phyloP scores from a whole-genome alignment of 2,329 filamentous ascomycete genomes.

The Pestalotiopsis sp. region DNA sequence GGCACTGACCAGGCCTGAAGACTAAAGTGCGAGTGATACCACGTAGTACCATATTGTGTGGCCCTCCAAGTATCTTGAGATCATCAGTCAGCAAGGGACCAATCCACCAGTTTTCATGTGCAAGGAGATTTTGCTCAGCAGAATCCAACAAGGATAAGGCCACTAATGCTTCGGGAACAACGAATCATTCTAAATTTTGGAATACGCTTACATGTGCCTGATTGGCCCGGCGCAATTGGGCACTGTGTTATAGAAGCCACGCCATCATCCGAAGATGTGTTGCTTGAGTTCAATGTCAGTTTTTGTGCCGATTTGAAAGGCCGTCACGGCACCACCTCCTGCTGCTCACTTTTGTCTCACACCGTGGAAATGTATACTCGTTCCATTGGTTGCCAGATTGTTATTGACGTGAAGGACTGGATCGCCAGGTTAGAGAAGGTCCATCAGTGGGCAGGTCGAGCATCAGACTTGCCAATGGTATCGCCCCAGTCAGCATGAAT shows the following conservation, averaged over 20 bases:
- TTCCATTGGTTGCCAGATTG: constrained; percentile 54
- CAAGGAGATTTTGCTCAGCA: not conserved
- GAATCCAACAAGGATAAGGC: not conserved
- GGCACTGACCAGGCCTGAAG: constrained; percentile 37
- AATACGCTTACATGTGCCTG: constrained; percentile 54
- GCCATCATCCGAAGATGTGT: constrained; percentile 59
- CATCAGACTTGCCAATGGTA: constrained; percentile 33
- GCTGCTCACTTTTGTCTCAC: constrained; percentile 49
- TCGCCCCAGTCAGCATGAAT: constrained; percentile 53
- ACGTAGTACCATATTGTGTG: constrained; percentile 52
- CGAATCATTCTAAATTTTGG: not conserved
- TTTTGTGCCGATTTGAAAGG: not conserved
- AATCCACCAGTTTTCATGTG: not conserved
- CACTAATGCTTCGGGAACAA: not conserved
- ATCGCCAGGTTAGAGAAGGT: constrained; percentile 22
- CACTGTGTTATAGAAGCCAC: constrained; percentile 53
- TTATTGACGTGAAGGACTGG: constrained; percentile 56
- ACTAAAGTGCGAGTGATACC: constrained; percentile 65
- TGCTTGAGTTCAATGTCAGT: constrained; percentile 16
- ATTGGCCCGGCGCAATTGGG: constrained; percentile 51
- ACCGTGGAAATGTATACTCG: constrained; percentile 66
- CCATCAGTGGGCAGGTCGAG: not conserved
- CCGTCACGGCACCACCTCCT: not conserved
- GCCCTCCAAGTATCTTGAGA: constrained; percentile 3
- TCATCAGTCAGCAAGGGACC: not conserved